Base-by-base conservation (phyloP, 164 flowering plant genomes). In the Tetracentron sinense region DNA sequence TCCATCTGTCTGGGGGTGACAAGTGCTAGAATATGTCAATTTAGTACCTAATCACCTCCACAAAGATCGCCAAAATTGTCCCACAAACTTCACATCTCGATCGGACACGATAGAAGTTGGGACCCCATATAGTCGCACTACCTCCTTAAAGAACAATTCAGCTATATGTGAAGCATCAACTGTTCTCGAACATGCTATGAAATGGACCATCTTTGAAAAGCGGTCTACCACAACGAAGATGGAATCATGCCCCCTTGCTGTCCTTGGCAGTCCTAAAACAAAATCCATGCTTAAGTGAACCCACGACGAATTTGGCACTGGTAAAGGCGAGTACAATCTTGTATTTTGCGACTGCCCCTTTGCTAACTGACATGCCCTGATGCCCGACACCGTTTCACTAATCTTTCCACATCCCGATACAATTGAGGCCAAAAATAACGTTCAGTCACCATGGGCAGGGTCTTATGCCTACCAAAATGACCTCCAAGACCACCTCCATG, bases 401-500 rank as follows among this genome's bases (percentile, higher is more conserved):
- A 49, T n/a, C 53, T 3, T 7, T 21, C 53, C 5, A 49, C 26
- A 22, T 49, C 26, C 6, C 10, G 11, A n/a, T 20, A 7, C 53
- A 49, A 20, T 8, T 49, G 6, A 2, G 26, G 26, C 53, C 53
- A 49, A 22, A 20, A 21, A 21, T 20, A 49, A n/a, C 53, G 26
- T 20, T 22, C 53, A 21, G 22, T 2, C 26, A 21, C 53, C 53
- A 49, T 49, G 4, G 20, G 10, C 22, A 49, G 11, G 4, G 53
- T 49, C 23, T 49, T 49, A 21, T 49, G 26, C 12, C 53, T 49
- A 0, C 53, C 53, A 7, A 35, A 20, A 61, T 61, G 28, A 4
- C 46, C 54, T 2, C 56, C 30, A 7, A 61, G 27, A 10, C 56
- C 64, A 49, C 56, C 65, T 19, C 57, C 56, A 62, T 62, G 57